phyloP scores from a whole-genome alignment of 495 filamentous ascomycete genomes.

The Neurospora intermedia region DNA sequence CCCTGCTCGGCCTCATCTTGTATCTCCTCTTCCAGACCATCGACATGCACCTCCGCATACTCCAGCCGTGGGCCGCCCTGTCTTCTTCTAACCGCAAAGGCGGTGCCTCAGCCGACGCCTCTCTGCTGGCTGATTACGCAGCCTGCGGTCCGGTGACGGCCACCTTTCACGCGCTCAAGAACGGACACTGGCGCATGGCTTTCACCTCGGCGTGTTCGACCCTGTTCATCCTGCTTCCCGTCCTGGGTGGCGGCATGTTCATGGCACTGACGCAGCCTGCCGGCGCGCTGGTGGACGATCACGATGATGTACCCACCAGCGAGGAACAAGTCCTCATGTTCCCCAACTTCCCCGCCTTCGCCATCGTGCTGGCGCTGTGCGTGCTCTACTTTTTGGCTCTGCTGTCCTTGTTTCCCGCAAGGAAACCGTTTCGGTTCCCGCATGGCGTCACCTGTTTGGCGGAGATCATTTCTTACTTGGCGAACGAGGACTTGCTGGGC shows the following conservation, averaged over 20 bases:
- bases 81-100: conserved; percentile 22
- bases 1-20: conserved; percentile 59
- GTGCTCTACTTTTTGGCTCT: conserved; percentile 50
- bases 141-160: conserved; percentile 52
- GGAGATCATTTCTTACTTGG: conserved; percentile 67
- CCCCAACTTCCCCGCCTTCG: conserved; percentile 57
- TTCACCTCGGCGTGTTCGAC: conserved; percentile 55
- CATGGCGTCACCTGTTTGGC: conserved; percentile 60
- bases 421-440: conserved; percentile 49
- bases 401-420: conserved; percentile 40
- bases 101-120: conserved; percentile 55
- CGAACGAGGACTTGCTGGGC: conserved; percentile 53
- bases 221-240: conserved; percentile 55
- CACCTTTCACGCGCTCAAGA: conserved; percentile 49
- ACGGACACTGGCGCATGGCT: conserved; percentile 62
- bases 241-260: conserved; percentile 71
- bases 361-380: conserved; percentile 57
- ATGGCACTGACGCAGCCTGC: conserved; percentile 58
- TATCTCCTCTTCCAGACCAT: conserved; percentile 71
- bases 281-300: neutral
- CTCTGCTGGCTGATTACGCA: conserved; percentile 64
- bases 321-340: conserved; percentile 48
- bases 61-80: conserved; percentile 66
- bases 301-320: neutral
- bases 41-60: conserved; percentile 61